Percentiles rank a stretch among this genome's conserved stretches.
These are phyloP conservation scores for Candida nitratophila DNA, from an alignment of 805 yeast genomes.

Conservation along the genomic window DNA sequence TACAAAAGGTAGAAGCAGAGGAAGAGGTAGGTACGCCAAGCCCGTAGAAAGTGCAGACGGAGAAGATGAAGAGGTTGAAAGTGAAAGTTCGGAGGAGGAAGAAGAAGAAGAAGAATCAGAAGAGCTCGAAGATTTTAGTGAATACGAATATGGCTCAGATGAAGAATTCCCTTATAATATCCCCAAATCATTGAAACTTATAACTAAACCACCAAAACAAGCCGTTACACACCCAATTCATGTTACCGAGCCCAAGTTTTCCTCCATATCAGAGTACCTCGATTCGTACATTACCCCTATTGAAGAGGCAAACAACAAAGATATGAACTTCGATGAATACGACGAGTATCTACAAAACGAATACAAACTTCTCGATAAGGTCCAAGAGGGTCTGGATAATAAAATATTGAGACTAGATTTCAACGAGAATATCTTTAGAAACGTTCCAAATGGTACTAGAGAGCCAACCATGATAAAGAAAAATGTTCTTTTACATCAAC, in stretches of 20 bases:
- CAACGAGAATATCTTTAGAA: slow-evolving; percentile 37
- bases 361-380: slow-evolving; percentile 31
- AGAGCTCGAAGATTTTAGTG: background rate
- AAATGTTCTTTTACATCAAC: slow-evolving; percentile 22
- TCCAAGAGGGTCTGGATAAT: slow-evolving; percentile 39
- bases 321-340: slow-evolving; percentile 53
- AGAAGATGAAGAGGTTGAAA: background rate
- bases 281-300: slow-evolving; percentile 52
- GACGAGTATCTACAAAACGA: slow-evolving; percentile 51
- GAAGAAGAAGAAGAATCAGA: slow-evolving; percentile 1
- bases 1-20: background rate
- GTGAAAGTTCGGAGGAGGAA: slow-evolving; percentile 1
- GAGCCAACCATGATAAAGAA: slow-evolving; percentile 32
- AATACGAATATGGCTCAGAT: slow-evolving; percentile 9
- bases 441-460: slow-evolving; percentile 33
- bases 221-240: slow-evolving; percentile 57
- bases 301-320: slow-evolving; percentile 36
- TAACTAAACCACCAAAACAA: slow-evolving; percentile 34
- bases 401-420: slow-evolving; percentile 38
- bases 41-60: background rate
- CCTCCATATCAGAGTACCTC: slow-evolving; percentile 36
- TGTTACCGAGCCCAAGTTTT: slow-evolving; percentile 37
- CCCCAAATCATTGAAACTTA: slow-evolving; percentile 25
- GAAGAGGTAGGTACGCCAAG: background rate
- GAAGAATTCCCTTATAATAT: slow-evolving; percentile 4